Evolutionary conservation across 257 asterid genomes (phyloP).

Genomic region (Orobanche coerulescens): DNA sequence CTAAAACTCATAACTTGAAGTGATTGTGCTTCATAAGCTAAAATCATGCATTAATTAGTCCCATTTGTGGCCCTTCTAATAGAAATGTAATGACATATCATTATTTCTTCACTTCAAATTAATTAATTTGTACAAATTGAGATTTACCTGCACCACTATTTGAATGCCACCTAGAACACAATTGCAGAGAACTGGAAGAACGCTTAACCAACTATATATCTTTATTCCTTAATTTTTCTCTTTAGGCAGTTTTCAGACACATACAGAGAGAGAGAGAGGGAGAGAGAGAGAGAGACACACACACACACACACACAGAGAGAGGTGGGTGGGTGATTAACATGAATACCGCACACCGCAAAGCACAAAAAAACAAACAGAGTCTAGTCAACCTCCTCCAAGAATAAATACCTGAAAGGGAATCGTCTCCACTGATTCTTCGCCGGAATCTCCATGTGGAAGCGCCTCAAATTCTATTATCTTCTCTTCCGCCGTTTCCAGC

Average conservation of each 20-base stretch:
- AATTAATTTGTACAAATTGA: constrained; percentile 1
- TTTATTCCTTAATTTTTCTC: background rate
- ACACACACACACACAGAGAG: background rate
- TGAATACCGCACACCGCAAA: background rate
- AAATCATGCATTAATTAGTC: constrained; percentile 5
- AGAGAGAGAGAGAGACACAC: no score
- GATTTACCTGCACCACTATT: background rate
- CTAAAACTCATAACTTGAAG: no score
- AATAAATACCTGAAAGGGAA: constrained; percentile 67
- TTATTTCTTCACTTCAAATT: background rate
- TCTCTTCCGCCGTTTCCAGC: constrained; percentile 40
- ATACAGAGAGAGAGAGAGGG: background rate
- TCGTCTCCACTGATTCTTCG: constrained; percentile 38
- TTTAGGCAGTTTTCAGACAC: background rate
- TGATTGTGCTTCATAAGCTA: no score
- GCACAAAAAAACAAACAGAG: background rate
- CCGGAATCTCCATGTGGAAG: constrained; percentile 65
- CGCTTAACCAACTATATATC: background rate
- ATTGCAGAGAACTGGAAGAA: background rate
- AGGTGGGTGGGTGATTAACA: background rate
- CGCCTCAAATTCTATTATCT: constrained; percentile 31
- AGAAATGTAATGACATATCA: background rate
- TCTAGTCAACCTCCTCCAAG: background rate
- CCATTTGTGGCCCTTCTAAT: background rate
- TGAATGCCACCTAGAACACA: background rate